A percentile compares a stretch with the other conserved stretches of the same genome.
Conservation (phyloP, 2,329 filamentous ascomycete genomes). For the Davidsoniella australis region DNA sequence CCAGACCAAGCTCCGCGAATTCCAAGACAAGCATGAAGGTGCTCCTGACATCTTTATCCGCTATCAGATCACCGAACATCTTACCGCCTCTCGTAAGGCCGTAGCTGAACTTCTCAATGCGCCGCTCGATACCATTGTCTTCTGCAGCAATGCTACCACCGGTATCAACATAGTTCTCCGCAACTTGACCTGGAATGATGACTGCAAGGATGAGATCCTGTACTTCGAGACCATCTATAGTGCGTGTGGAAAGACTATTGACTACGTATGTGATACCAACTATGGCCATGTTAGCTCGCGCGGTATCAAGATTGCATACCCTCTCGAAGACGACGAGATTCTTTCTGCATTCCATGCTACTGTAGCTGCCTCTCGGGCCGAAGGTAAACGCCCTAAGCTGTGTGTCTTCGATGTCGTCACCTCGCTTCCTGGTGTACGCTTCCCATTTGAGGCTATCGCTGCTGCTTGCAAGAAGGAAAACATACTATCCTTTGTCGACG, state of each 20-base stretch:
- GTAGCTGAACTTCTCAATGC: conserved; percentile 51
- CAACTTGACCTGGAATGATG: conserved; percentile 48
- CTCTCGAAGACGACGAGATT: conserved; percentile 52
- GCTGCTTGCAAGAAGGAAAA: conserved; percentile 46
- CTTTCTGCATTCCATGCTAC: conserved; percentile 41
- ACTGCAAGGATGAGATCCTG: conserved; percentile 62
- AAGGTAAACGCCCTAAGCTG: conserved; percentile 46
- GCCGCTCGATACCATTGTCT: conserved; percentile 49
- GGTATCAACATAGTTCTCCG: conserved; percentile 66
- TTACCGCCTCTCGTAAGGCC: conserved; percentile 47
- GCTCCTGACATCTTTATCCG: conserved; percentile 62
- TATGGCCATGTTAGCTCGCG: conserved; percentile 25
- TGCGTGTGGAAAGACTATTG: conserved; percentile 56
- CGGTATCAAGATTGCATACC: conserved; percentile 48
- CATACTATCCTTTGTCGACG: conserved; percentile 63
- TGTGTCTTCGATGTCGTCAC: conserved; percentile 57
- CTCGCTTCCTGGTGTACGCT: conserved; percentile 58
- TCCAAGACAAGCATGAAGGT: conserved; percentile 49
- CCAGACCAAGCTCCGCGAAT: conserved; percentile 39
- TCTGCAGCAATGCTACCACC: conserved; percentile 66
- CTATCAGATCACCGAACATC: conserved; percentile 42
- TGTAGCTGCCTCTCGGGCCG: conserved; percentile 32
- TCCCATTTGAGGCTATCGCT: conserved; percentile 59
- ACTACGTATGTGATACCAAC: conserved; percentile 53
- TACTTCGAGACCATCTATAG: conserved; percentile 68